phyloP scores from a whole-genome alignment of 345 rosid species.

The Melaleuca alternifolia region DNA sequence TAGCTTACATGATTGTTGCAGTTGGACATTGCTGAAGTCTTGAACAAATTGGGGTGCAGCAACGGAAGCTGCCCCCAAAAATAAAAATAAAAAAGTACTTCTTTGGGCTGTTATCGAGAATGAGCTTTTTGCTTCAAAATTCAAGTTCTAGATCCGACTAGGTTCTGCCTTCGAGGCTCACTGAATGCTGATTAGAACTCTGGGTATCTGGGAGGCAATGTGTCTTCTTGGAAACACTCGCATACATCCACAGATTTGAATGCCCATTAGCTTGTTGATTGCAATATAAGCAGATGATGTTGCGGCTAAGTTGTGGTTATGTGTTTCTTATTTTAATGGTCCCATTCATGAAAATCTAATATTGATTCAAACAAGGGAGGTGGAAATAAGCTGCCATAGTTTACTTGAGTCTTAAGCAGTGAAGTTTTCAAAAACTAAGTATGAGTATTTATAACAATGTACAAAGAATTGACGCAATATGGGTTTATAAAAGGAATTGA shows the following conservation, averaged over 20 bases:
- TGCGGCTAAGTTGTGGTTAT: not conserved
- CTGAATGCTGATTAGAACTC: not conserved
- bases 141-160: not conserved
- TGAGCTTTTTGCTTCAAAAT: not conserved
- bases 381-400: not conserved
- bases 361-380: not conserved
- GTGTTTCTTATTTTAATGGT: not conserved
- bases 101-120: not conserved
- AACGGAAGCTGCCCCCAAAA: not conserved
- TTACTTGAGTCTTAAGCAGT: not conserved
- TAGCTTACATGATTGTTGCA: not conserved
- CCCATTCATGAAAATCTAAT: not conserved
- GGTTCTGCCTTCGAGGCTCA: not conserved
- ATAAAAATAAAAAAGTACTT: not conserved
- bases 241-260: not conserved
- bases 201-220: not conserved
- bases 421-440: not conserved
- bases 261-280: not conserved
- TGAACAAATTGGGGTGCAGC: not conserved
- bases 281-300: not conserved
- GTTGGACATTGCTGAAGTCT: no score
- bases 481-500: not conserved
- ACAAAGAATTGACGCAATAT: not conserved
- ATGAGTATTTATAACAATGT: not conserved
- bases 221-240: not conserved